These are phyloP conservation scores for Tylopilus sp. DNA, from an alignment of 768 basidiomycete genomes.

Conservation along the genomic window DNA sequence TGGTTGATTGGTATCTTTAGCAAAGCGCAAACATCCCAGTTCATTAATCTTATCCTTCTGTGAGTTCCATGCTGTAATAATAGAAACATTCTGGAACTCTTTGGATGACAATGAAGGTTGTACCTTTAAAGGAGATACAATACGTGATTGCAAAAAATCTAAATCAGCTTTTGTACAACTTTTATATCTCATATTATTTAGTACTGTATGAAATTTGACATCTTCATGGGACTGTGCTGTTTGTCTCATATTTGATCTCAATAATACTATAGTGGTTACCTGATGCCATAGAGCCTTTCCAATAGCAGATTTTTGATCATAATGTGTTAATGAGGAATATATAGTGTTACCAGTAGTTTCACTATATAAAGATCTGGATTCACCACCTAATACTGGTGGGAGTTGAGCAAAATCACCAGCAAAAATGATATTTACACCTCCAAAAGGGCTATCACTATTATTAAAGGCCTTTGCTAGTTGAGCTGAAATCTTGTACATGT, in stretches of 20 bases:
- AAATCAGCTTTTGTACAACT: too few species aligned
- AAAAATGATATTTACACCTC: too few species aligned
- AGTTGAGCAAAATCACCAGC: too few species aligned
- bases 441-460: neutral
- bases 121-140: too few species aligned
- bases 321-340: neutral
- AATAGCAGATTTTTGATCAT: neutral
- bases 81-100: neutral
- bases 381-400: too few species aligned
- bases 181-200: neutral
- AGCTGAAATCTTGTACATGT: too few species aligned
- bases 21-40: neutral
- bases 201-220: neutral
- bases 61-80: neutral
- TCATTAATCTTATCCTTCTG: neutral
- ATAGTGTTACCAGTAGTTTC: too few species aligned
- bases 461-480: neutral
- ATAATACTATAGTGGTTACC: neutral
- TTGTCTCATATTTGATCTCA: neutral
- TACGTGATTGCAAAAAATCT: too few species aligned
- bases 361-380: neutral
- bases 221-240: neutral
- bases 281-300: too few species aligned
- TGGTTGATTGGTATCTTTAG: neutral
- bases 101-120: neutral